These are phyloP conservation scores for Schizothecium vesticola DNA, from an alignment of 495 filamentous ascomycete genomes.

Conservation along the genomic window DNA sequence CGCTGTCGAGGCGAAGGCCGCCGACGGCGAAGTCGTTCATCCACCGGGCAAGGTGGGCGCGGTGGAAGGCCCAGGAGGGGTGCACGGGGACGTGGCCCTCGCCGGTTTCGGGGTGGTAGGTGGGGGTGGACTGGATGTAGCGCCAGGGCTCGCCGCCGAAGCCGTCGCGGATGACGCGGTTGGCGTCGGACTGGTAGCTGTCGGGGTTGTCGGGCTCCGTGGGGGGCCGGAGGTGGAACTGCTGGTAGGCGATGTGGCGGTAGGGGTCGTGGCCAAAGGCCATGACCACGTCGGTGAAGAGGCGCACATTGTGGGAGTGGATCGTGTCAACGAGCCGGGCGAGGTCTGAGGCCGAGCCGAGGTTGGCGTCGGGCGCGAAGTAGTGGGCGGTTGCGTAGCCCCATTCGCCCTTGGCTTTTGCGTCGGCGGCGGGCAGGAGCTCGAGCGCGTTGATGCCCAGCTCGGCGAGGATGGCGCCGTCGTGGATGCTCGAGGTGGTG, in stretches of 20 bases:
- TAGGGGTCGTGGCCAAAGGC: slow-evolving; percentile 30
- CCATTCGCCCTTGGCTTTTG: slow-evolving; percentile 24
- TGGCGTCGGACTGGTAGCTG: slow-evolving; percentile 22
- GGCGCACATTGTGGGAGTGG: slow-evolving; percentile 17
- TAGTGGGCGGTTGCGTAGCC: slow-evolving; percentile 31
- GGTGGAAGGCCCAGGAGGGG: slow-evolving; percentile 28
- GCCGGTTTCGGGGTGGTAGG: slow-evolving; percentile 25
- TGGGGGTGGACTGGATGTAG: slow-evolving; percentile 16
- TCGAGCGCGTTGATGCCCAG: slow-evolving; percentile 31
- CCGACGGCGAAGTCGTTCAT: slow-evolving; percentile 30
- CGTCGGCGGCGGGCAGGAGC: slow-evolving; percentile 28
- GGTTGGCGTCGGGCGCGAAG: slow-evolving; percentile 26
- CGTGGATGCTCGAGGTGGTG: slow-evolving; percentile 7
- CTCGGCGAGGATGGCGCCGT: slow-evolving; percentile 22
- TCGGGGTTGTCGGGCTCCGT: slow-evolving; percentile 21
- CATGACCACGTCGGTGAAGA: slow-evolving; percentile 32
- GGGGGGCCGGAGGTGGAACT: slow-evolving; percentile 22
- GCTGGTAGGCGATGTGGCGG: slow-evolving; percentile 21
- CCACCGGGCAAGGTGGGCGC: slow-evolving; percentile 26
- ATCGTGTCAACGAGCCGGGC: slow-evolving; percentile 21
- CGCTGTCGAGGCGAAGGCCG: slow-evolving; percentile 29
- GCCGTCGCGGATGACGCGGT: slow-evolving; percentile 16
- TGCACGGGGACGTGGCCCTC: slow-evolving; percentile 5
- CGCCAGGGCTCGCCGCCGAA: slow-evolving; percentile 25
- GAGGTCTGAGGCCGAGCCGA: slow-evolving; percentile 23